Evolutionary conservation across 768 basidiomycete genomes (phyloP).

Genomic region (Suillus alpinus): DNA sequence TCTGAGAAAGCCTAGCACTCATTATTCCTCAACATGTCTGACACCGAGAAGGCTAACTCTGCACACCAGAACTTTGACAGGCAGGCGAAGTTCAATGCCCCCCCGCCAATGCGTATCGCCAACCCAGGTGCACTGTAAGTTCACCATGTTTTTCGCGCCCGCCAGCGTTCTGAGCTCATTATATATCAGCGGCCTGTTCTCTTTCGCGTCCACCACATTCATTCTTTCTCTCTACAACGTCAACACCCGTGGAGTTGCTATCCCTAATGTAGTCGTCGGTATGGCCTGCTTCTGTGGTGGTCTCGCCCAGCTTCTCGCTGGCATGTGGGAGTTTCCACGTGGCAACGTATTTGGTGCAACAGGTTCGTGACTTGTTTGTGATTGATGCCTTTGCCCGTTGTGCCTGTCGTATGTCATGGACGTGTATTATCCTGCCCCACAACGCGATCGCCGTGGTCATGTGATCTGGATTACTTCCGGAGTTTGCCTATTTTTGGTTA

Average conservation of each 20-base stretch:
- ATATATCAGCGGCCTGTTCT: slow-evolving; percentile 62
- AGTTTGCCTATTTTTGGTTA: neutral
- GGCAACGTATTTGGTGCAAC: slow-evolving; percentile 73
- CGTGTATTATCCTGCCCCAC: neutral
- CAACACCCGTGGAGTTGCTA: slow-evolving; percentile 46
- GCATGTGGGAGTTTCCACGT: slow-evolving; percentile 82
- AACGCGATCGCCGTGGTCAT: neutral
- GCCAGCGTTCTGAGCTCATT: neutral
- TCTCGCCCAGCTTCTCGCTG: slow-evolving; percentile 80
- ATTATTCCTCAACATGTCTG: slow-evolving; percentile 27
- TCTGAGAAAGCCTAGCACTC: neutral
- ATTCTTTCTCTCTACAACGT: slow-evolving; percentile 76
- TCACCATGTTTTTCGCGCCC: neutral
- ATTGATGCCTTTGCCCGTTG: no score
- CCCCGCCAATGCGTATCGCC: slow-evolving; percentile 39
- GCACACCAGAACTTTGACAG: slow-evolving; percentile 19
- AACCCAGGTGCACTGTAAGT: slow-evolving; percentile 50
- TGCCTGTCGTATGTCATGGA: neutral
- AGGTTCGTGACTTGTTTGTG: slow-evolving; percentile 41
- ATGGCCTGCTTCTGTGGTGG: slow-evolving; percentile 88
- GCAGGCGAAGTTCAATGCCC: slow-evolving; percentile 6
- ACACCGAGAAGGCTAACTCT: slow-evolving; percentile 31
- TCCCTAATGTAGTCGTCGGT: slow-evolving; percentile 74
- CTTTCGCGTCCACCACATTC: slow-evolving; percentile 82
- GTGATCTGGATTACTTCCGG: neutral